These are phyloP conservation scores for Raffaelea arxii DNA, from an alignment of 2,329 filamentous ascomycete genomes.

Conservation along the genomic window DNA sequence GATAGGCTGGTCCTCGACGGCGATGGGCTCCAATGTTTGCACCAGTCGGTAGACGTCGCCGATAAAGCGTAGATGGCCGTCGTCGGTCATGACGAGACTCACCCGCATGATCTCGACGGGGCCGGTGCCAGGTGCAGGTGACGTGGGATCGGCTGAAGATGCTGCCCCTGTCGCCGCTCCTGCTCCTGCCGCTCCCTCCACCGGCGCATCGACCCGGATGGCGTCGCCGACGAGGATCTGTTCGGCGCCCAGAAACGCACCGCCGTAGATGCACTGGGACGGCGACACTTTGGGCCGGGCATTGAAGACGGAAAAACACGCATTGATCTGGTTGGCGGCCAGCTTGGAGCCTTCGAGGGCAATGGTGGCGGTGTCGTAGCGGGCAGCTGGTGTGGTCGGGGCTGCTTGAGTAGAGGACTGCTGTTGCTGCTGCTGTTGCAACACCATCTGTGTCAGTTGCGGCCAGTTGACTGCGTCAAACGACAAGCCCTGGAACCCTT, in stretches of 20 bases:
- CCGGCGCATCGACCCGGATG: constrained; percentile 18
- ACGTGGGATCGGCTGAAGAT: constrained; percentile 63
- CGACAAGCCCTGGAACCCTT: constrained; percentile 15
- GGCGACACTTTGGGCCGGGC: constrained; percentile 11
- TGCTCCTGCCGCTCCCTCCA: not conserved
- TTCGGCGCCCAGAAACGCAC: constrained; percentile 26
- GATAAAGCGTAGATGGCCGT: constrained; percentile 15
- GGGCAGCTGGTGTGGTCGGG: not conserved
- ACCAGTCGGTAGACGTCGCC: constrained; percentile 20
- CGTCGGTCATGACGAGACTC: constrained; percentile 15
- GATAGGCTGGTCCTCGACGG: constrained; percentile 9
- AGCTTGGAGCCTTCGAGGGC: constrained; percentile 28
- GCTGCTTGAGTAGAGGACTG: not conserved
- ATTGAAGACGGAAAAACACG: constrained; percentile 24
- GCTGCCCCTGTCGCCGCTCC: not conserved
- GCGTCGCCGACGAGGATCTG: constrained; percentile 23
- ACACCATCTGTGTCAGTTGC: constrained; percentile 11
- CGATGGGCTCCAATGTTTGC: constrained; percentile 2
- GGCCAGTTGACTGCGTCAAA: constrained; percentile 22
- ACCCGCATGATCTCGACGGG: constrained; percentile 20
- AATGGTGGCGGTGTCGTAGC: constrained; percentile 9
- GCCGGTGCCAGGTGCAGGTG: constrained; percentile 33
- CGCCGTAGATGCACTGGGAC: constrained; percentile 16
- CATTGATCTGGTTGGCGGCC: constrained; percentile 24
- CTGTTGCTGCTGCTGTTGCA: constrained; percentile 7